Evolutionary conservation across 2,329 filamentous ascomycete species (phyloP).

Genomic region (Pseudopyrenochaeta lycopersici): DNA sequence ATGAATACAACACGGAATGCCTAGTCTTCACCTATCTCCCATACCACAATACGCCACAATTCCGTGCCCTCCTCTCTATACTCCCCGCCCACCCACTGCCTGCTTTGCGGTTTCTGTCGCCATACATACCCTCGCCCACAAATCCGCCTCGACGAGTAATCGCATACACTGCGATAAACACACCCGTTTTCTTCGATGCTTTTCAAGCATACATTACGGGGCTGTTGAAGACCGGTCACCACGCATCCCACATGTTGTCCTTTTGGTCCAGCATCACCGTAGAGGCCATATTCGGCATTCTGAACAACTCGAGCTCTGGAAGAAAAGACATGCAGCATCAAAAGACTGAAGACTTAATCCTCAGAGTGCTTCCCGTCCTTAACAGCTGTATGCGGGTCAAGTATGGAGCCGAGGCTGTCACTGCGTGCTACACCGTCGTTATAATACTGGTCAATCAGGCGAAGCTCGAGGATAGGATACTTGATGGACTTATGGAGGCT

Average conservation of each 20-base stretch:
- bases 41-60: conserved; percentile 87
- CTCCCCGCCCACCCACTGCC: conserved; percentile 77
- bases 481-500: conserved; percentile 91
- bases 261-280: conserved; percentile 93
- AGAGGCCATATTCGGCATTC: conserved; percentile 82
- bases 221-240: conserved; percentile 74
- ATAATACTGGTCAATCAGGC: conserved; percentile 86
- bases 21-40: conserved; percentile 89
- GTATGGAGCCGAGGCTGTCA: conserved; percentile 78
- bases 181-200: conserved; percentile 75
- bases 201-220: conserved; percentile 83
- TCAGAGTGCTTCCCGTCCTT: conserved; percentile 74
- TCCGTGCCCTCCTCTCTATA: conserved; percentile 86
- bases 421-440: conserved; percentile 91
- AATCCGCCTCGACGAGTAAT: conserved; percentile 81
- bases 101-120: conserved; percentile 83
- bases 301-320: conserved; percentile 80
- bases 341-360: conserved; percentile 79
- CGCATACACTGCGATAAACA: conserved; percentile 83
- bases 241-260: conserved; percentile 79
- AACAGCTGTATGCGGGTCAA: conserved; percentile 80
- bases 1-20: conserved; percentile 85
- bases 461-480: conserved; percentile 76
- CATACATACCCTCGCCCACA: conserved; percentile 81
- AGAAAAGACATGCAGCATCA: conserved; percentile 78